Evolutionary conservation across 306 rosid species (phyloP), one percentile per base, ranked within the genome.

Genomic region (Citrullus colocynthis): DNA sequence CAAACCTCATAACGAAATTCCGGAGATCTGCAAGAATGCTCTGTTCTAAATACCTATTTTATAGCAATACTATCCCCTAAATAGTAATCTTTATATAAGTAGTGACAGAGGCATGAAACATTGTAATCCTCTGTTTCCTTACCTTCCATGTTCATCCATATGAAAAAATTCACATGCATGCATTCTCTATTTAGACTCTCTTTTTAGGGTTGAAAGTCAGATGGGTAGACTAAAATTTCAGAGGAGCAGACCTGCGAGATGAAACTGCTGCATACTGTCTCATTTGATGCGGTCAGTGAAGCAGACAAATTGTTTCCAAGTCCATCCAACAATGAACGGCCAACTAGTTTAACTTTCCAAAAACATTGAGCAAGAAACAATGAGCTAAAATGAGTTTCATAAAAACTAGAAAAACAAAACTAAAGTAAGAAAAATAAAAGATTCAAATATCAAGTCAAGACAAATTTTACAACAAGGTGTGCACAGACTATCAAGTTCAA

Each of bases 251-350:
- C 97, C 91, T 93, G 98, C 61, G 86, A 86, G 52, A 90, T 82
- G 78, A 82, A 86, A 83, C 64, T 84, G 79, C 36, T 63, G 86
- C 85, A 80, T 67, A 82, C 18, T 80, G 79, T 61, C 84, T 85
- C 94, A 30, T 74, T 85, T 20, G 95, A 82, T 61, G 88, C 34
- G 76, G 85, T 82, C 76, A 78, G 30, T 45, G 84, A 62, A 67
- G 85, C 87, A 64, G 90, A 81, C 44, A 82, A 78, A 80, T 78
- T 85, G 85, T 81, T 85, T 82, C 87, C 74, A 17, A 88, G 77
- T 52, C 90, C 87, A 9, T 95, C 86, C 17, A 88, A 63, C 85
- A 94, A 84, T 17, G 95, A 86, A 80, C 88, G 90, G 4, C 98
- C 90, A 69, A 75, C 96, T 90, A 44, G 20, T 32, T 58, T 59